These are phyloP conservation scores for Dictyostelium gargantuum DNA, from an alignment of 208 protist genomes.

Conservation along the genomic window DNA sequence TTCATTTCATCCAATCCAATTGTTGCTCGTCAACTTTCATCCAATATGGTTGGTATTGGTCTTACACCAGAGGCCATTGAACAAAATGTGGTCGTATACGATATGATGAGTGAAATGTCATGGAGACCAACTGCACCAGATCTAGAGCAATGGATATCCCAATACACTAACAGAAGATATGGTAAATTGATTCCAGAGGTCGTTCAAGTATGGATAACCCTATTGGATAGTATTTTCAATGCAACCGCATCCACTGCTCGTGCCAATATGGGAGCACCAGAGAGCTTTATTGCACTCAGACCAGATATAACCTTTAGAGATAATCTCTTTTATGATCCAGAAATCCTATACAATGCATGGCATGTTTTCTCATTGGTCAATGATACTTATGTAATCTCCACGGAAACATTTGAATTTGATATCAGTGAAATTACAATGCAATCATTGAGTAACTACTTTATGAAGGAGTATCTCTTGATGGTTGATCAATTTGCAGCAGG, in stretches of 20 bases:
- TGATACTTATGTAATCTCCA: background rate
- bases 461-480: background rate
- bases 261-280: background rate
- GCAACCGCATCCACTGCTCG: too few relatives aligned
- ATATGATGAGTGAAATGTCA: slow-evolving; percentile 82
- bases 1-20: slow-evolving; percentile 66
- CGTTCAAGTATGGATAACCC: background rate
- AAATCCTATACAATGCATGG: background rate
- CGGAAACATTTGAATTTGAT: background rate
- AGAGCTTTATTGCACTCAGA: background rate
- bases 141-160: slow-evolving; percentile 68
- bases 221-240: background rate
- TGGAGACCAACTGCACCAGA: slow-evolving; percentile 69
- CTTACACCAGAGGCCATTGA: slow-evolving; percentile 84
- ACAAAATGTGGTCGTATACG: slow-evolving; percentile 82
- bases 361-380: background rate
- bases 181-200: slow-evolving; percentile 20
- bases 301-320: background rate
- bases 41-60: slow-evolving; percentile 78
- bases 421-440: slow-evolving; percentile 3
- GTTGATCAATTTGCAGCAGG: background rate
- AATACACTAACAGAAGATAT: slow-evolving; percentile 70
- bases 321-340: background rate
- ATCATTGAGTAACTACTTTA: background rate
- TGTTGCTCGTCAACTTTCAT: background rate